phyloP scores from a whole-genome alignment of 2,329 filamentous ascomycete genomes.

The Diaporthe sp. region DNA sequence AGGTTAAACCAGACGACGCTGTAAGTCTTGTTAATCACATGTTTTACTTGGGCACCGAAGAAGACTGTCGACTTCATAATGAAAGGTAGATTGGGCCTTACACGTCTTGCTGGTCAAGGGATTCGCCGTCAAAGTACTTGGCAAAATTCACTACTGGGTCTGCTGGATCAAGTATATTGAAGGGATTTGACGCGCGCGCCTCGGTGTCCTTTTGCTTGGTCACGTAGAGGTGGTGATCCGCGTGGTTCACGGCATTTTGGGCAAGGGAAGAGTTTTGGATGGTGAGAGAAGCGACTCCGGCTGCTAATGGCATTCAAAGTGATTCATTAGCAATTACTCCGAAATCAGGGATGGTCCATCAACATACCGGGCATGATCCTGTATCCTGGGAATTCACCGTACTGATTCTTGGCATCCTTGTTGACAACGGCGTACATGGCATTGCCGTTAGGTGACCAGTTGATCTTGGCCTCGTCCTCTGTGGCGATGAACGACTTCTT shows the following conservation, averaged over 20 bases:
- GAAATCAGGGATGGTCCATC: neutral
- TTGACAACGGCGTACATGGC: slow-evolving; percentile 61
- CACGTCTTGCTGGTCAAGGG: slow-evolving; percentile 9
- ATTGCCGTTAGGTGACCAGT: slow-evolving; percentile 58
- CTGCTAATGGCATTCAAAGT: neutral
- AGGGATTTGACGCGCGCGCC: neutral
- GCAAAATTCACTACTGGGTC: slow-evolving; percentile 10
- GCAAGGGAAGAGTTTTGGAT: slow-evolving; percentile 2
- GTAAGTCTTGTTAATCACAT: neutral
- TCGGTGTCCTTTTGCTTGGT: slow-evolving; percentile 58
- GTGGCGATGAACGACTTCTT: slow-evolving; percentile 3
- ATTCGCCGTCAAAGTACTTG: slow-evolving; percentile 7
- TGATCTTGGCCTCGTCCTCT: slow-evolving; percentile 37
- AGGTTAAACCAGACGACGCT: slow-evolving; percentile 61
- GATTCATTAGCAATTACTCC: neutral
- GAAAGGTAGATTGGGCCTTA: neutral
- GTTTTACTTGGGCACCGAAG: no score
- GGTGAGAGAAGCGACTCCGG: neutral
- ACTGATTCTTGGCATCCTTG: slow-evolving; percentile 58
- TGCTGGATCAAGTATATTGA: neutral
- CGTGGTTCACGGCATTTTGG: neutral
- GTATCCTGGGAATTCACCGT: slow-evolving; percentile 62
- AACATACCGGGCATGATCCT: slow-evolving; percentile 53
- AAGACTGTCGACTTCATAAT: neutral
- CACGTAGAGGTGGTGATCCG: slow-evolving; percentile 55